Percentiles rank a stretch among this genome's conserved stretches.
These are phyloP conservation scores for Diacronema lutheri DNA, from an alignment of 78 protist species.

Conservation along the genomic window DNA sequence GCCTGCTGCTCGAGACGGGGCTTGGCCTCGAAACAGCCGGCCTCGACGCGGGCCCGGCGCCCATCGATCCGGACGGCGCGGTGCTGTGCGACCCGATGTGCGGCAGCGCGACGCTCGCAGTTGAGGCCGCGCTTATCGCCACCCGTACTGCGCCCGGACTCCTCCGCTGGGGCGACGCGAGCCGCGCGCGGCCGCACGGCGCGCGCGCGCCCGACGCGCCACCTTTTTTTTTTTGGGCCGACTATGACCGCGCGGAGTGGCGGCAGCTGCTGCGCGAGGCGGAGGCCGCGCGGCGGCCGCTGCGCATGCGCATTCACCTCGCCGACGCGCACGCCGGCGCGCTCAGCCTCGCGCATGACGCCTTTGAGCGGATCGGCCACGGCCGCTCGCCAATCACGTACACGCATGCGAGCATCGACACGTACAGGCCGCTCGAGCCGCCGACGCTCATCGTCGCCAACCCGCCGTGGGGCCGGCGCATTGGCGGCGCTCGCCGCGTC, in stretches of 20 bases:
- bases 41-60: too few relatives aligned
- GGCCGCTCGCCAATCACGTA: neutral
- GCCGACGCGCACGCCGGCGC: neutral
- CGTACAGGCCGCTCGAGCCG: neutral
- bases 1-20: neutral
- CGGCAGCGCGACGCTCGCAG: neutral
- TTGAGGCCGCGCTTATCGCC: slow-evolving; percentile 20
- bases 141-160: slow-evolving; percentile 9
- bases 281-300: too few relatives aligned
- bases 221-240: too few relatives aligned
- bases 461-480: neutral
- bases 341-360: neutral
- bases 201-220: too few relatives aligned
- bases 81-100: slow-evolving; percentile 11
- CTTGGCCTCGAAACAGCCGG: too few relatives aligned
- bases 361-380: neutral
- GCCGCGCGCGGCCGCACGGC: too few relatives aligned
- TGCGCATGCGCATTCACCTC: neutral
- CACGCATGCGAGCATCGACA: neutral
- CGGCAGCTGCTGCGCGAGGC: too few relatives aligned
- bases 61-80: too few relatives aligned
- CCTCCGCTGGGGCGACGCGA: neutral
- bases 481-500: too few relatives aligned
- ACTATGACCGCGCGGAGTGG: too few relatives aligned
- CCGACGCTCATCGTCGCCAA: neutral